A percentile compares a stretch with the other conserved stretches of the same genome.
phyloP scores from a whole-genome alignment of 768 basidiomycete genomes.

The Hygrophoropsis aurantiaca region DNA sequence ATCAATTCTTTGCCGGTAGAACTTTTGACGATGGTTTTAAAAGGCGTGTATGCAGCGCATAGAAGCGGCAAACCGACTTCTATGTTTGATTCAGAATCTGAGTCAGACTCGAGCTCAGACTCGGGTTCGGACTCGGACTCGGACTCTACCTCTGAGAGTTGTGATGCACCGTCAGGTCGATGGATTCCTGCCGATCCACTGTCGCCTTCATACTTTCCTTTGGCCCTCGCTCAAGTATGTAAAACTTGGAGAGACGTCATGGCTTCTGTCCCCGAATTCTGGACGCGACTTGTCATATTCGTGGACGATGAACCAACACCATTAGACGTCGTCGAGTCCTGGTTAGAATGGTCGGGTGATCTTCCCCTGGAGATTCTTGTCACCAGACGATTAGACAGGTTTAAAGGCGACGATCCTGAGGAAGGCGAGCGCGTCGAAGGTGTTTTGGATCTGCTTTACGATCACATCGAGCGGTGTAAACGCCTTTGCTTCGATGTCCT shows the following conservation, averaged over 20 bases:
- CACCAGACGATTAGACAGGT: background rate
- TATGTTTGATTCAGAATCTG: too few relatives aligned
- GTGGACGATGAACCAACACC: slow-evolving; percentile 9
- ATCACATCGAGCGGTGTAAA: slow-evolving; percentile 3
- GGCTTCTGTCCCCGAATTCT: slow-evolving; percentile 11
- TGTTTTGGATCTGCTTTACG: too few relatives aligned
- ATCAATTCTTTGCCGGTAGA: background rate
- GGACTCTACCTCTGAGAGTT: too few relatives aligned
- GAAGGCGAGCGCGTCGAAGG: too few relatives aligned
- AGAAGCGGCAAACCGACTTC: background rate
- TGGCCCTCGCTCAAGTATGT: slow-evolving; percentile 14
- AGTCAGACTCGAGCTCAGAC: too few relatives aligned
- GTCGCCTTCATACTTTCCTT: slow-evolving; percentile 2
- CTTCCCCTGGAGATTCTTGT: slow-evolving; percentile 1
- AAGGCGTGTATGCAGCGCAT: background rate
- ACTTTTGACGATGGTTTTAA: background rate
- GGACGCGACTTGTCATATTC: slow-evolving; percentile 17
- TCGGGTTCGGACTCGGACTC: too few relatives aligned
- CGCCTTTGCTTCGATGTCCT: slow-evolving; percentile 2
- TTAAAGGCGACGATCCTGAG: too few relatives aligned
- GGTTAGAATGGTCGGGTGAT: slow-evolving; percentile 3
- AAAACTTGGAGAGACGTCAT: slow-evolving; percentile 13
- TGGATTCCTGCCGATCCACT: slow-evolving; percentile 3
- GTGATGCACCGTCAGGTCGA: background rate
- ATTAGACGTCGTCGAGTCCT: background rate